Percentiles rank a stretch among this genome's conserved stretches.
phyloP scores from a whole-genome alignment of 805 yeast species.

The Kuraishia capsulata region DNA sequence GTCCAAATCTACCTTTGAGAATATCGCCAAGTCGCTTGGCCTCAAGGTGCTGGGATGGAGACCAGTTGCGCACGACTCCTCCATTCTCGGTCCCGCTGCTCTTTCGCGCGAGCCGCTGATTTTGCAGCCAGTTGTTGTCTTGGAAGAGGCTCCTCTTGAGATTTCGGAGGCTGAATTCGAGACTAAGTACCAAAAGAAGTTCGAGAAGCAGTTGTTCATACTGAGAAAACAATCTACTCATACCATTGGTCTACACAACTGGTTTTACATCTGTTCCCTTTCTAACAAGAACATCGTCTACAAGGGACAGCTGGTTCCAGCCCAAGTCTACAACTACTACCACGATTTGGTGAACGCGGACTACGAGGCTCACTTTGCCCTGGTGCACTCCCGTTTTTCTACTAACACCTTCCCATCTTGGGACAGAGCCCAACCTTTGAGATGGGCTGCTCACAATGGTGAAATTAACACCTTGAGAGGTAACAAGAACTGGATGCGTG shows the following conservation, averaged over 20 bases:
- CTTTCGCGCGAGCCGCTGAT: constrained; percentile 86
- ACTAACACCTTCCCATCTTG: constrained; percentile 99
- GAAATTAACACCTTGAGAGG: constrained; percentile 96
- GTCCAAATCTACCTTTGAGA: constrained; percentile 71
- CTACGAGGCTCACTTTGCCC: constrained; percentile 90
- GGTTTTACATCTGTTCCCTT: constrained; percentile 95
- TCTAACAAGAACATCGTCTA: constrained; percentile 86
- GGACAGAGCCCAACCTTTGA: constrained; percentile 98
- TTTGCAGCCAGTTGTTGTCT: constrained; percentile 87
- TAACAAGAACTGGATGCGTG: constrained; percentile 98
- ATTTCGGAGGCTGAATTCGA: constrained; percentile 46
- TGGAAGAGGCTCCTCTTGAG: constrained; percentile 36
- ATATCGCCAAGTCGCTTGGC: constrained; percentile 67
- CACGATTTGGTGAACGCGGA: constrained; percentile 88
- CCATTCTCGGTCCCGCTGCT: constrained; percentile 92
- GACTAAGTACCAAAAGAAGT: constrained; percentile 45
- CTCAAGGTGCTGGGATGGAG: constrained; percentile 91
- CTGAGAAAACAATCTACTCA: constrained; percentile 86
- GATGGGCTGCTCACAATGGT: constrained; percentile 98
- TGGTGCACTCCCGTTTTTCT: constrained; percentile 95
- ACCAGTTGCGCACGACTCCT: constrained; percentile 87
- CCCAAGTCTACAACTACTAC: constrained; percentile 91
- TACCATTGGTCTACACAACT: constrained; percentile 87
- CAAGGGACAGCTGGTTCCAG: constrained; percentile 96
- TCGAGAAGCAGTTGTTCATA: constrained; percentile 78